Evolutionary conservation across 192 early-diverging fungal genomes (phyloP), one percentile per base, ranked within the genome.

Genomic region (Neocallimastix lanati): DNA sequence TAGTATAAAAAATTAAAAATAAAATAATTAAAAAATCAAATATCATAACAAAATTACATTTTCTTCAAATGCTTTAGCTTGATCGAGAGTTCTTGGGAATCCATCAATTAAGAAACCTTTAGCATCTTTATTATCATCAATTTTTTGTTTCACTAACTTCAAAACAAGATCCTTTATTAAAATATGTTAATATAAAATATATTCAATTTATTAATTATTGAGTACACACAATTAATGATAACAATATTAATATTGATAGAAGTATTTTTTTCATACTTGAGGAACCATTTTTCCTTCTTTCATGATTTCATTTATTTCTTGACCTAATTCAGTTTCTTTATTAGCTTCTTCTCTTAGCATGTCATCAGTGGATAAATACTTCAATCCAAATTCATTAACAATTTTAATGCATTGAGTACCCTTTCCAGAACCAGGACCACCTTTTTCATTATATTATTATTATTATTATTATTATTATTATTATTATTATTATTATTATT

Each of bases 251-350:
- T n/a, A n/a, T n/a, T n/a, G n/a, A n/a, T n/a, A n/a, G n/a, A n/a
- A n/a, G n/a, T n/a, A n/a, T n/a, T n/a, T n/a, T n/a, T n/a, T n/a
- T 29, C 40, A 38, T 81, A 86, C 85, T 40, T 87, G 80, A 28
- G 90, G 85, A 16, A 91, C 87, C 81, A 91, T 88, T 84, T 91
- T 88, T 16, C 90, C 90, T 77, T 91, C 84, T 77, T 83, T 84
- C 85, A 91, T 90, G 28, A 82, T 80, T 4, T 76, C 83, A 40
- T 85, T 83, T 13, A 91, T 78, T 76, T 83, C 77, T 27, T 81
- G 29, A 12, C 87, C 90, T 15, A 89, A 76, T 29, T 76, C 77
- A 12, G 85, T 83, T 0, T 85, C 88, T 21, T 81, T 81, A 13
- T 84, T 81, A 9, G 86, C 83, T 79, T 92, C 90, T 29, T 85